phyloP scores from a whole-genome alignment of 2,329 filamentous ascomycete species.

The Colletotrichum noveboracense region DNA sequence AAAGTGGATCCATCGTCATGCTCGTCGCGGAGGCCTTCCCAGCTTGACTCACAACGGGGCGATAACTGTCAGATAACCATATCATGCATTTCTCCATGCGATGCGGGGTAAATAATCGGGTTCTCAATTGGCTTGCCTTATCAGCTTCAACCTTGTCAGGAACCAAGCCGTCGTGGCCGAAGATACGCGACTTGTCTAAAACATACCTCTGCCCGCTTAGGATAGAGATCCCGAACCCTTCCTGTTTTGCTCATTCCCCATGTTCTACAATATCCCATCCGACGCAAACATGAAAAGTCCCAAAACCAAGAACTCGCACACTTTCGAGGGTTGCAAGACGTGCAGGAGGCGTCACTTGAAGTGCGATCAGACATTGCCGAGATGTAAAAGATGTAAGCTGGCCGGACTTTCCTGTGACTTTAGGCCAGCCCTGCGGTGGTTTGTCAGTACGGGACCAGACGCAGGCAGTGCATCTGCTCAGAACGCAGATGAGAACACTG shows the following conservation, averaged over 20 bases:
- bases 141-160: neutral
- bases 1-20: neutral
- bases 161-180: neutral
- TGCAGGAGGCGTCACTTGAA: neutral
- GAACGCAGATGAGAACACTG: neutral
- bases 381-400: neutral
- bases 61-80: neutral
- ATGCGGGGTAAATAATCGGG: neutral
- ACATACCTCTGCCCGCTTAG: neutral
- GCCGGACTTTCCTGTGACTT: neutral
- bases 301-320: neutral
- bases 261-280: neutral
- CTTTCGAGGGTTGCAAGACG: neutral
- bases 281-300: neutral
- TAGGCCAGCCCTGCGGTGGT: neutral
- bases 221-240: neutral
- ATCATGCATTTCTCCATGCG: neutral
- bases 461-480: neutral
- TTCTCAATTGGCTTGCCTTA: neutral
- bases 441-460: neutral
- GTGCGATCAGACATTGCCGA: neutral
- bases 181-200: neutral
- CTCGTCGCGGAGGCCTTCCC: neutral
- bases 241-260: neutral
- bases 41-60: neutral